Base-by-base conservation (phyloP, 1,284 basidiomycete species). In the Volvariella volvacea region DNA sequence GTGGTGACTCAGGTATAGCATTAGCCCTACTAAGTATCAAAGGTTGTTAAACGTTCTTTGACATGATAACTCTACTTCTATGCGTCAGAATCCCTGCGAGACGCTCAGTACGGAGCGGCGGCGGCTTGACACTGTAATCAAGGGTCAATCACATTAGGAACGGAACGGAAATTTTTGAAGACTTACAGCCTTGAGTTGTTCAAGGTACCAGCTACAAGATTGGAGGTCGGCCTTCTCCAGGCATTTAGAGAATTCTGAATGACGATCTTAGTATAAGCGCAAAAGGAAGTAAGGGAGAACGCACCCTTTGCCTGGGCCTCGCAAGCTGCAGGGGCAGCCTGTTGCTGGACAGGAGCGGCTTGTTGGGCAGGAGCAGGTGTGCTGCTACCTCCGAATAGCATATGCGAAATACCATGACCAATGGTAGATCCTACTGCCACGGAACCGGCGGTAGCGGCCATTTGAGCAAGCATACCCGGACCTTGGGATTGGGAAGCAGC, bases 371-470 rank as follows among this genome's bases (percentile, higher is more conserved):
- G 36, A 0, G 69, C 70, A 25, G 69, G 63, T 38, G 73, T 68
- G 34, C 69, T 64, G 34, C 64, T 55, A 30, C 71, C 77, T 39
- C 89, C 90, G 53, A 92, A 92, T 46, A 92, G 76, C 86, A 92
- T 89, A 62, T 63, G 76, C 41, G 86, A 89, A 50, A 92, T 59
- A 30, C 89, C 90, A 56, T 92, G 89, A 39, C 90, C 89, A 50
- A 92, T 75, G 42, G 82, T 80, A 12, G 87, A 90, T 36, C 89
- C 89, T 42, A 89, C 72, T 4, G 90, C 90, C 33, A 92, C 90
- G 50, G 85, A 88, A 45, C 88, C 89, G 21, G 88, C 89, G 4
- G 90, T 92, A 12, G 89, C 88, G 44, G 89, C 90, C 88, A 92
- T 92, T 61, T 87, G 83, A 0, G 76, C 70, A 14, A 90, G 47